A percentile compares a stretch with the other conserved stretches of the same genome.
Evolutionary conservation across 2,329 filamentous ascomycete species (phyloP).

Genomic region (Diaporthe citri): DNA sequence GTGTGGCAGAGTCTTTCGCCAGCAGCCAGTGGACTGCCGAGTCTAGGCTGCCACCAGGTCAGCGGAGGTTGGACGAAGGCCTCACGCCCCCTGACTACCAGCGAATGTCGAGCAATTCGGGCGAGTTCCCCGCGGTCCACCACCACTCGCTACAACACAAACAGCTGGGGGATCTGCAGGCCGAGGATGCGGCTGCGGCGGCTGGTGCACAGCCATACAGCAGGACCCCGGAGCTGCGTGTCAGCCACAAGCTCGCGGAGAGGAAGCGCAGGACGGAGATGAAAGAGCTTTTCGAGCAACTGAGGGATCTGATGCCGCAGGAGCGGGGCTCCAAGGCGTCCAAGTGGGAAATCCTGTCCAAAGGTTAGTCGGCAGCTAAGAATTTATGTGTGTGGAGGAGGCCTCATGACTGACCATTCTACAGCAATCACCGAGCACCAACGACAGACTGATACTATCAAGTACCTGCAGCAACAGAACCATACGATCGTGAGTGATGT

Average conservation of each 20-base stretch:
- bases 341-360: conserved; percentile 90
- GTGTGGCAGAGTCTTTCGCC: conserved; percentile 81
- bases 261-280: conserved; percentile 87
- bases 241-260: conserved; percentile 89
- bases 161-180: conserved; percentile 75
- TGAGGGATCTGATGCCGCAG: conserved; percentile 83
- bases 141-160: conserved; percentile 84
- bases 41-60: conserved; percentile 77
- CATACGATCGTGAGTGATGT: conserved; percentile 57
- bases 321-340: conserved; percentile 87
- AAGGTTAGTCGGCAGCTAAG: conserved; percentile 69
- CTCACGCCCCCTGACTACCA: conserved; percentile 60
- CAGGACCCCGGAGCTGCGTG: conserved; percentile 82
- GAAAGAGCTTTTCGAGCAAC: conserved; percentile 87
- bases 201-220: conserved; percentile 81
- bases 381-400: too few species aligned
- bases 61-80: conserved; percentile 77
- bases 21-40: conserved; percentile 85
- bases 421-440: conserved; percentile 73
- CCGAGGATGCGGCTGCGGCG: conserved; percentile 66
- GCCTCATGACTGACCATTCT: conserved; percentile 31
- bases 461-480: conserved; percentile 60
- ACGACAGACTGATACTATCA: conserved; percentile 63
- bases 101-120: conserved; percentile 62
- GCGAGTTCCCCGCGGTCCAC: conserved; percentile 72